Percentiles rank a stretch among this genome's conserved stretches.
Conservation (phyloP, 345 rosid species). For the Draba incana region DNA sequence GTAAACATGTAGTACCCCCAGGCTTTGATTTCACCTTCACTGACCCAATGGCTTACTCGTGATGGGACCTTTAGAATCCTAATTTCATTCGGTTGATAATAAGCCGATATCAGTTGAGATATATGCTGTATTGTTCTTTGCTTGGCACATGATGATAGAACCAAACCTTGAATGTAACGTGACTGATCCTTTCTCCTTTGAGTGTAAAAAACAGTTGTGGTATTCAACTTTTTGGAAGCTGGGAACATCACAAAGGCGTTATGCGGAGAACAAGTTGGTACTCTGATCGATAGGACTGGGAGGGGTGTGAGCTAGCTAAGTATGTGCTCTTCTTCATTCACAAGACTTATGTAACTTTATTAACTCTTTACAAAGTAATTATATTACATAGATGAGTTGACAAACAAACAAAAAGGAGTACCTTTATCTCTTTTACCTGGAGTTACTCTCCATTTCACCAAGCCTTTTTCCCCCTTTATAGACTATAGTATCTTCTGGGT, state of each 20-base stretch:
- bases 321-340: conserved; percentile 1
- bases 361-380: conserved; percentile 15
- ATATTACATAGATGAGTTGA: conserved; percentile 29
- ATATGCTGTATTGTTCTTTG: too few species aligned
- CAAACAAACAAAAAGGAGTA: neutral
- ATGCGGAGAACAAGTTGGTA: conserved; percentile 91
- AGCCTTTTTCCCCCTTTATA: neutral
- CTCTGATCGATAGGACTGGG: conserved; percentile 69
- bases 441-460: conserved; percentile 21
- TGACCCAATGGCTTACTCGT: too few species aligned
- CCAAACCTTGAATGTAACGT: neutral
- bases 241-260: conserved; percentile 85
- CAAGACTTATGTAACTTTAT: conserved; percentile 22
- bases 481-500: neutral
- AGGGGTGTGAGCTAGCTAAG: conserved; percentile 37
- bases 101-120: too few species aligned
- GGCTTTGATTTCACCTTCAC: too few species aligned
- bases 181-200: neutral
- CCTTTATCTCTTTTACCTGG: neutral
- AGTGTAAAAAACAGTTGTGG: conserved; percentile 56
- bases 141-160: neutral
- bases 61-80: too few species aligned
- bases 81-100: too few species aligned
- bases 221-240: conserved; percentile 81
- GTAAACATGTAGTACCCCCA: neutral